Evolutionary conservation across 2,329 filamentous ascomycete genomes (phyloP), one percentile per base, ranked within the genome.

Genomic region (Aaosphaeria pasadenensis): DNA sequence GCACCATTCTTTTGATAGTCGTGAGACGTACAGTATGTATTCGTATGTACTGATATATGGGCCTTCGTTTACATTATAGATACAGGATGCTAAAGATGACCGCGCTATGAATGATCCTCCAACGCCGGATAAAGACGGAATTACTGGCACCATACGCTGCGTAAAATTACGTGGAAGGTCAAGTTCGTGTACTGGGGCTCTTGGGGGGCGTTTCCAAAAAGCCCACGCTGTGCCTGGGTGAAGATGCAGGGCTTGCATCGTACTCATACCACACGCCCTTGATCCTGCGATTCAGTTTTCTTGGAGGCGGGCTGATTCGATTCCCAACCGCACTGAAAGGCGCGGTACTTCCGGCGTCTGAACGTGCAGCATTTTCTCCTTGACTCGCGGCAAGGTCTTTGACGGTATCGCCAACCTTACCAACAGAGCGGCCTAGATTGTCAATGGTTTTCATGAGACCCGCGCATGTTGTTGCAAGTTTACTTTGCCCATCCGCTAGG

Each of bases 191-290:
- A 42, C 43, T 46, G 5, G 60, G 54, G 43, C 49, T 63, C 44
- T 65, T 65, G 2, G 57, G 51, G 28, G 58, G 58, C 36, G 59
- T 61, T 17, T 60, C 56, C 31, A 55, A 43, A 35, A 56, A 56
- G 4, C 47, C 48, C 0, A 58, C 54, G n/a, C 51, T 51, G 44
- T 51, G 55, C 39, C 52, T 45, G 29, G 54, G 53, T 5, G 54
- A 11, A n/a, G 11, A 11, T 9, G 36, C 47, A 6, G 52, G 43
- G 9, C 42, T 49, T 4, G 52, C 29, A 6, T 45, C 41, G n/a
- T 69, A 69, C 46, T 69, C 66, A 43, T 69, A 69, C 66, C 66
- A 69, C 4, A 69, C 64, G 30, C 66, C 64, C 45, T 65, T 63
- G 42, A 69, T 58, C n/a, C 56, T 54, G 5, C 58, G 48, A 43